Percentiles rank a stretch among this genome's conserved stretches.
Conservation (phyloP, 2,329 filamentous ascomycete genomes). For the Aspergillus jensenii region DNA sequence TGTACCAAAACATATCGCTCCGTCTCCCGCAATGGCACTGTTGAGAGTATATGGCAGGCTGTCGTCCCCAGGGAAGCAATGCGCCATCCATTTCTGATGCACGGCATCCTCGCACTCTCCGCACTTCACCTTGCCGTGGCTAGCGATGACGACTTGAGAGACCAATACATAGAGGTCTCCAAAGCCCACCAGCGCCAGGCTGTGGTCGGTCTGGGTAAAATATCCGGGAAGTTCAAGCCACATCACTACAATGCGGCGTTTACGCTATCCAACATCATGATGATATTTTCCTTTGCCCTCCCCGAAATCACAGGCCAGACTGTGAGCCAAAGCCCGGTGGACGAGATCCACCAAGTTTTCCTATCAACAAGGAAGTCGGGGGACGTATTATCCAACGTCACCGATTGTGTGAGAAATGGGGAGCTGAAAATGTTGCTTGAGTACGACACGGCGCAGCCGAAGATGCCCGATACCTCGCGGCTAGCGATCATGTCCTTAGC, state of each 20-base stretch:
- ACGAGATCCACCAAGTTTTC: conserved; percentile 33
- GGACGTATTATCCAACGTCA: conserved; percentile 23
- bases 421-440: conserved; percentile 29
- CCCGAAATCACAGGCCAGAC: conserved; percentile 17
- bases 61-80: conserved; percentile 32
- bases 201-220: conserved; percentile 24
- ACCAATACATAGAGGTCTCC: conserved; percentile 28
- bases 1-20: conserved; percentile 34
- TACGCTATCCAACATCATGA: conserved; percentile 33
- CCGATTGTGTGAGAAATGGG: conserved; percentile 24
- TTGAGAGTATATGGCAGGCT: conserved; percentile 32
- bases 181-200: conserved; percentile 29
- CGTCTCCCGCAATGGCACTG: conserved; percentile 24
- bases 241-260: conserved; percentile 38
- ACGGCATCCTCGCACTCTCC: conserved; percentile 37
- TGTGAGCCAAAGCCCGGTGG: conserved; percentile 18
- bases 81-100: conserved; percentile 30
- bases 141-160: conserved; percentile 15
- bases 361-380: conserved; percentile 31
- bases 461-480: conserved; percentile 37
- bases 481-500: conserved; percentile 29
- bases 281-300: conserved; percentile 36
- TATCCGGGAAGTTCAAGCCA: conserved; percentile 20
- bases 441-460: conserved; percentile 22
- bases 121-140: conserved; percentile 31